Evolutionary conservation across 1,139 yeast genomes (phyloP), one percentile per base, ranked within the genome.

Genomic region (Sugiyamaella pinicola): DNA sequence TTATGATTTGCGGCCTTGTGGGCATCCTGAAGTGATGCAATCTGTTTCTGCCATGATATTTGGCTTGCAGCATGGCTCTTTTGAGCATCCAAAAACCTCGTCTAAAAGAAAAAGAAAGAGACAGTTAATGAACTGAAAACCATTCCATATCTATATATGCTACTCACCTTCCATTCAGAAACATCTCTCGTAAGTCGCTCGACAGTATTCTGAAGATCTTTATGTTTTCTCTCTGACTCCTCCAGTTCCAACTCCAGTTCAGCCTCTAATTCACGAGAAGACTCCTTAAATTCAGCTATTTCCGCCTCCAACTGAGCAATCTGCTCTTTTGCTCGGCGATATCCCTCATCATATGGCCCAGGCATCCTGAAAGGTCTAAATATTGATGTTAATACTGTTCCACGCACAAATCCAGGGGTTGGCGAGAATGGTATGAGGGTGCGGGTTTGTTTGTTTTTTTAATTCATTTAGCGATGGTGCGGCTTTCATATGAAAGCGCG

Each of bases 191-290:
- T 56, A 9, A 68, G 57, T 7, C 54, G 49, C 10, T 56, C 56
- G 13, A 66, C 63, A 44, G 59, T 58, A 26, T 55, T 53, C 37
- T 63, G 61, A n/a, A 67, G 59, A 10, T 57, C 58, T 34, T 59
- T 58, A 37, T 67, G 66, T 31, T 61, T 60, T 35, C 55, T 54
- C 43, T 70, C 73, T 13, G 68, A 57, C 43, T 66, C 71, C 31
- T 66, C 73, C 33, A 70, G 62, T 53, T 70, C 74, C 46, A 61
- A 60, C 56, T 69, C 73, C 38, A 69, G 57, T 49, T 70, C 74
- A 19, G 58, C 58, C 52, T 70, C 73, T 44, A 70, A 61, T 53
- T 69, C 74, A 18, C 64, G 57, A 4, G 73, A 70, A 3, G 72
- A 64, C 24, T 63, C 64, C 39, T 67, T 69, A 53, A 70, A 68